Evolutionary conservation across 2,329 filamentous ascomycete species (phyloP), one percentile per base, ranked within the genome.

Genomic region (Colletotrichum liaoningense): DNA sequence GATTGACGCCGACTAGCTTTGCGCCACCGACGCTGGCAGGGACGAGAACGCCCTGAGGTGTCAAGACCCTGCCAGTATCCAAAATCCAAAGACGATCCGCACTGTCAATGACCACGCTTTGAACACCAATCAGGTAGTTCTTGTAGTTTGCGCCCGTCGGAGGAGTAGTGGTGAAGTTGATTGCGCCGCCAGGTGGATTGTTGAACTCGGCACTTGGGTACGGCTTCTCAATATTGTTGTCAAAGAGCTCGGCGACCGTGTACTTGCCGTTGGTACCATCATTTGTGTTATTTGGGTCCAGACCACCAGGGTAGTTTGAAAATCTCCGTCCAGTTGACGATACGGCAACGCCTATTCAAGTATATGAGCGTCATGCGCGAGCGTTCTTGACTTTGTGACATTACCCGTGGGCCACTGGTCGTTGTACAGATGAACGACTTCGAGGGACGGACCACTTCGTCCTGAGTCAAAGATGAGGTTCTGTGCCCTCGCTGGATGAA

Each of bases 201-300:
- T 65, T 65, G 30, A 46, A 56, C 6, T 56, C 30, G 9, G 8
- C 33, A 30, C 22, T 65, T 4, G 63, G 63, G 7, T 65, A 65
- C 14, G 63, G 49, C 28, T n/a, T 55, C 49, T 65, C 63, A 4
- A 28, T 57, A 19, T 42, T 55, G 22, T 65, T n/a, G 0, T 38
- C 63, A 22, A 65, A 65, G 8, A 65, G 52, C 33, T 65, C 63
- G 49, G 63, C 63, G 6, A 65, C 63, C 7, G 63, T 57, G 14
- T 65, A 65, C 28, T 56, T 65, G 49, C 30, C 63, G n/a, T 65
- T 65, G 12, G 4, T 12, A 16, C 63, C 63, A 24, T 65, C 16
- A n/a, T 65, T 65, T 30, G 63, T 65, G 46, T 65, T 65, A 52
- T 65, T 65, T 8, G 63, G 49, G n/a, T 65, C 63, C 14, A 65